phyloP scores from a whole-genome alignment of 192 early-diverging fungal genomes.

The Gamsiella multidivaricata region DNA sequence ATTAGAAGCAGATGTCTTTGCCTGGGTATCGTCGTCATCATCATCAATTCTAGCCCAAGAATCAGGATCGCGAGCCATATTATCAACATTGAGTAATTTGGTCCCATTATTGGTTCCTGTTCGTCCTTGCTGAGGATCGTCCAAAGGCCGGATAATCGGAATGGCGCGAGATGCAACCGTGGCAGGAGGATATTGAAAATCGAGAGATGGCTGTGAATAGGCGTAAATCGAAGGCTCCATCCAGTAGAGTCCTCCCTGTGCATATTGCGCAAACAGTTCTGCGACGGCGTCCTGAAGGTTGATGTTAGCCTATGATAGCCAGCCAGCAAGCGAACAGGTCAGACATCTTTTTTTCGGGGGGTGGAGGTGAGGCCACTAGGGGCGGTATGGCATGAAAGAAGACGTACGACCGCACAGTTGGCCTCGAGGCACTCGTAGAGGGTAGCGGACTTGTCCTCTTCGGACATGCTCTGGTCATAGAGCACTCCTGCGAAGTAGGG shows the following conservation, averaged over 20 bases:
- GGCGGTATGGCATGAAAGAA: neutral
- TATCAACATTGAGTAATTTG: neutral
- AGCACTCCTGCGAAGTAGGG: constrained; percentile 33
- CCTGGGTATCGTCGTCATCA: constrained; percentile 3
- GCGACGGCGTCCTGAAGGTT: constrained; percentile 45
- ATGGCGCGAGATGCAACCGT: constrained; percentile 15
- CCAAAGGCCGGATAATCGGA: constrained; percentile 15
- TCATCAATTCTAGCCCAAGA: constrained; percentile 48
- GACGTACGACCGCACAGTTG: constrained; percentile 29
- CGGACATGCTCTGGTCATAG: constrained; percentile 38
- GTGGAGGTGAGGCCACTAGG: no score
- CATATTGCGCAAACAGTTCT: constrained; percentile 41
- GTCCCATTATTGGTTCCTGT: neutral
- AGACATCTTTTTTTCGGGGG: no score
- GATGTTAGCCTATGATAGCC: constrained; percentile 24
- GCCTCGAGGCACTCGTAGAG: constrained; percentile 39
- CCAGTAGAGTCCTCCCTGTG: constrained; percentile 33
- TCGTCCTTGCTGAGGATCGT: neutral
- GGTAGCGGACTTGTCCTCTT: constrained; percentile 43
- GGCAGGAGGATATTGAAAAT: constrained; percentile 22
- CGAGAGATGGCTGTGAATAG: constrained; percentile 1
- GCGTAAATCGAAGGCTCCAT: constrained; percentile 33
- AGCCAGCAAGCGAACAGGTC: no score
- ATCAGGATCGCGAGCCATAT: neutral
- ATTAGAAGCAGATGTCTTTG: neutral